phyloP scores from a whole-genome alignment of 1,284 basidiomycete species.

The Boletus sp. region DNA sequence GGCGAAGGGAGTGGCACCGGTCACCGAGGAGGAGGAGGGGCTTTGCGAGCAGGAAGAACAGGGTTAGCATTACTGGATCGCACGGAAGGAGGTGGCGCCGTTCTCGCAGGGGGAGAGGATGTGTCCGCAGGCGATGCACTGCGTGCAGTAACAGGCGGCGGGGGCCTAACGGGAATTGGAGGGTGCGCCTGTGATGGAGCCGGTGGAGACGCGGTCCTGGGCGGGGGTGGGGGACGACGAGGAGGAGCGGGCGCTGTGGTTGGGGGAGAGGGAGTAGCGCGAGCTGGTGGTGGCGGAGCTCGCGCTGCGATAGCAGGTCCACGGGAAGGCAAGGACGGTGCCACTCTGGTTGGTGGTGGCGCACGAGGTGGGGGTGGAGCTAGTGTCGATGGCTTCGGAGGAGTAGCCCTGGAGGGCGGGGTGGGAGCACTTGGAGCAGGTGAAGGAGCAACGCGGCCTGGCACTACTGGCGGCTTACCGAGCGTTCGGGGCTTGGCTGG shows the following conservation, averaged over 20 bases:
- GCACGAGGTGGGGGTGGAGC: conserved; percentile 22
- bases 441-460: conserved; percentile 44
- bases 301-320: conserved; percentile 24
- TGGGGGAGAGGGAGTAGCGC: conserved; percentile 33
- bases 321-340: conserved; percentile 27
- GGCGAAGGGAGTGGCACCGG: no score
- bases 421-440: conserved; percentile 33
- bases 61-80: conserved; percentile 20
- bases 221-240: conserved; percentile 35
- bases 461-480: conserved; percentile 65
- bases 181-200: conserved; percentile 30
- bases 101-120: conserved; percentile 29
- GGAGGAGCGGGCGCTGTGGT: conserved; percentile 35
- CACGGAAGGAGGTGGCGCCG: conserved; percentile 28
- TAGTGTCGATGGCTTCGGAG: conserved; percentile 30
- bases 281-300: conserved; percentile 22
- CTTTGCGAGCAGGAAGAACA: conserved; percentile 25
- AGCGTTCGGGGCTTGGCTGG: conserved; percentile 60
- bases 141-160: conserved; percentile 12
- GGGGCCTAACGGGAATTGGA: conserved; percentile 27
- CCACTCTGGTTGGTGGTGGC: conserved; percentile 23
- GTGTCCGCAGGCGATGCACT: conserved; percentile 20
- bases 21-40: conserved; percentile 33
- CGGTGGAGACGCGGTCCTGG: conserved; percentile 34
- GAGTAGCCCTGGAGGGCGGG: conserved; percentile 32